These are phyloP conservation scores for Gossypium sturtianum DNA, from an alignment of 345 rosid genomes.

Conservation along the genomic window DNA sequence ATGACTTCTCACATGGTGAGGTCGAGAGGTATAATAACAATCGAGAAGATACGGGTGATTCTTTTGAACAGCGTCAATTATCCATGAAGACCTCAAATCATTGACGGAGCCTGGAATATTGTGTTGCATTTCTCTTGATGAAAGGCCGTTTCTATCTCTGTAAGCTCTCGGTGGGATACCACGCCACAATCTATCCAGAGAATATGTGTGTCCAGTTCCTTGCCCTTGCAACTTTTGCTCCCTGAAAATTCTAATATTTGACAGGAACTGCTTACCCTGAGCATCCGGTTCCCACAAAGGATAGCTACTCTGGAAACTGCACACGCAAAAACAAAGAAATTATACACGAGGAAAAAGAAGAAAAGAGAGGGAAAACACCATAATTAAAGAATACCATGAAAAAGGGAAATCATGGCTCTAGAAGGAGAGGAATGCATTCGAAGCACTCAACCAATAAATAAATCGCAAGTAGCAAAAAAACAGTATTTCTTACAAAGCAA, in stretches of 20 bases:
- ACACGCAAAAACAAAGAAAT: conserved; percentile 10
- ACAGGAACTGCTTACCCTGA: conserved; percentile 75
- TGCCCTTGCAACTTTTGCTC: conserved; percentile 61
- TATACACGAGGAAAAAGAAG: neutral
- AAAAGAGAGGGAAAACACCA: neutral
- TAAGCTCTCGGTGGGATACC: conserved; percentile 42
- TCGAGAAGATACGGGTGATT: conserved; percentile 82
- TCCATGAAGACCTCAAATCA: conserved; percentile 57
- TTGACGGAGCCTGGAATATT: conserved; percentile 27
- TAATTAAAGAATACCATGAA: neutral
- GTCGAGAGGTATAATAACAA: conserved; percentile 65
- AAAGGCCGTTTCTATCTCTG: conserved; percentile 34
- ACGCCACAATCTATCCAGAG: conserved; percentile 42
- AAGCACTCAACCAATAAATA: neutral
- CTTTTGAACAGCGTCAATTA: conserved; percentile 56
- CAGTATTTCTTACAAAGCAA: neutral
- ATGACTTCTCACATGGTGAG: conserved; percentile 26
- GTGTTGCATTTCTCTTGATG: conserved; percentile 46
- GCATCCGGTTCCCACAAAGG: conserved; percentile 81
- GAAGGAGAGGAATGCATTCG: neutral
- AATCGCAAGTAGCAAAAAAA: neutral
- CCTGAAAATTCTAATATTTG: conserved; percentile 68
- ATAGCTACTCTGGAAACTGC: conserved; percentile 88
- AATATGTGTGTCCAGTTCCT: conserved; percentile 33
- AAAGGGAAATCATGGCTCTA: neutral